Percentiles rank a stretch among this genome's conserved stretches.
These are phyloP conservation scores for Evernia prunastri DNA, from an alignment of 495 filamentous ascomycete species.

Conservation along the genomic window DNA sequence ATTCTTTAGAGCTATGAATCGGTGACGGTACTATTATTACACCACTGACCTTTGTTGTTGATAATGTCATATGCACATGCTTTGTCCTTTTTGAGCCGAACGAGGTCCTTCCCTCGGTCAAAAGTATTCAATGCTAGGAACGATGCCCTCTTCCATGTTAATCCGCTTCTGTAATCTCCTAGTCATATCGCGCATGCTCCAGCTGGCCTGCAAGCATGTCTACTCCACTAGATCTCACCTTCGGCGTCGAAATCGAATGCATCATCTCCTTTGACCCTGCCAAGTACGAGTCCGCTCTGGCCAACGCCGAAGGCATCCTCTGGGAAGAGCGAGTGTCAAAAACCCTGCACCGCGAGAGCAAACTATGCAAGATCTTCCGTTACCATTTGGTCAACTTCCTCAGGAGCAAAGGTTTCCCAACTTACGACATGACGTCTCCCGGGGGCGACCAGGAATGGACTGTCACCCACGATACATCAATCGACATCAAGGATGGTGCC, in stretches of 20 bases:
- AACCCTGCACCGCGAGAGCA: not conserved
- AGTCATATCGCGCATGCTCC: not conserved
- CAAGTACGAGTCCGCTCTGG: not conserved
- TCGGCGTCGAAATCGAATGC: constrained; percentile 28
- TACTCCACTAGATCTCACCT: constrained; percentile 19
- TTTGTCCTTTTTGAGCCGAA: not conserved
- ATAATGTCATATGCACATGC: not conserved
- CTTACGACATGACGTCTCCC: not conserved
- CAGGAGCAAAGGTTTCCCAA: not conserved
- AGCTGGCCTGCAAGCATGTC: not conserved
- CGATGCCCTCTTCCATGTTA: too few species aligned
- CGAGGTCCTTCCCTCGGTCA: not conserved
- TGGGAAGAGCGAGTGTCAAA: not conserved
- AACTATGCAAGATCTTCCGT: not conserved
- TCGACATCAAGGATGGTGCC: not conserved
- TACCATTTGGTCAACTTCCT: not conserved
- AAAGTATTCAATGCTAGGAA: not conserved
- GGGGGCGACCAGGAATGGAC: constrained; percentile 11
- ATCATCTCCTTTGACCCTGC: constrained; percentile 13
- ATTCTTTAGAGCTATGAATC: not conserved
- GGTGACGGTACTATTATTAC: not conserved
- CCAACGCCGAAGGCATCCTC: not conserved
- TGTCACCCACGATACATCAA: constrained; percentile 4
- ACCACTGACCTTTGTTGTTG: not conserved
- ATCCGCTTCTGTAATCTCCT: not conserved